These are phyloP conservation scores for Wickerhamiella kazuoi DNA, from an alignment of 805 yeast genomes.

Conservation along the genomic window DNA sequence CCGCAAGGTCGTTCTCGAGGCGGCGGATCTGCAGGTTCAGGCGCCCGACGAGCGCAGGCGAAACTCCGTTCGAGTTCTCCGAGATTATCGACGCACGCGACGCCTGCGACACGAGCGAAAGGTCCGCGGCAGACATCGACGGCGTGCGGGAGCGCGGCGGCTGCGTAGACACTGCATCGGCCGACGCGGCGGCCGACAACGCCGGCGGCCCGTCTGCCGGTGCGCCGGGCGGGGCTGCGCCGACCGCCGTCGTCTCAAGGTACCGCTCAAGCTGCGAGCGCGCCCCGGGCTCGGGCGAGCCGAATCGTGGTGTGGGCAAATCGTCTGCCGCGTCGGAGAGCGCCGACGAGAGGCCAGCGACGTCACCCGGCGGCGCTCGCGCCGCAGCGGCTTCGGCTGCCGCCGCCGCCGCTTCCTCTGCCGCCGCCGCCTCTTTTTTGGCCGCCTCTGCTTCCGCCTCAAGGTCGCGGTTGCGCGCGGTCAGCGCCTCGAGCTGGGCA, in stretches of 20 bases:
- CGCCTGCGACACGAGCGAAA: conserved; percentile 4
- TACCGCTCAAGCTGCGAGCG: not conserved
- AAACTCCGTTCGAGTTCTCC: not conserved
- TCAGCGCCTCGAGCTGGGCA: not conserved
- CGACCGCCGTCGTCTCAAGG: not conserved
- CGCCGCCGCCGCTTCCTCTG: not conserved
- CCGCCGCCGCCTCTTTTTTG: not conserved
- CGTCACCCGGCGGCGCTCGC: not conserved
- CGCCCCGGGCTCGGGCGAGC: not conserved
- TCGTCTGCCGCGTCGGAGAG: not conserved
- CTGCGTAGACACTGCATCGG: not conserved
- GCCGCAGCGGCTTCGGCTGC: not conserved
- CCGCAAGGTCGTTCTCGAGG: conserved; percentile 53
- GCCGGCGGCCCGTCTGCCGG: not conserved
- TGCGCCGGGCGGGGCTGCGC: not conserved
- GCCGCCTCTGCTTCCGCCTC: not conserved
- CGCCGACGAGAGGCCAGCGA: not conserved
- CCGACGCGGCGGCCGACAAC: not conserved
- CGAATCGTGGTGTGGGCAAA: not conserved
- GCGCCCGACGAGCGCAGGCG: conserved; percentile 26
- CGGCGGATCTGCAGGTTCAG: conserved; percentile 62
- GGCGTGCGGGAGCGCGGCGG: not conserved
- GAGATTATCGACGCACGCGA: not conserved
- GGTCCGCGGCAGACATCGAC: not conserved
- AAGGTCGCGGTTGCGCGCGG: not conserved